Conservation (phyloP, 179 eudicot species). For the Amaranthus tricolor region DNA sequence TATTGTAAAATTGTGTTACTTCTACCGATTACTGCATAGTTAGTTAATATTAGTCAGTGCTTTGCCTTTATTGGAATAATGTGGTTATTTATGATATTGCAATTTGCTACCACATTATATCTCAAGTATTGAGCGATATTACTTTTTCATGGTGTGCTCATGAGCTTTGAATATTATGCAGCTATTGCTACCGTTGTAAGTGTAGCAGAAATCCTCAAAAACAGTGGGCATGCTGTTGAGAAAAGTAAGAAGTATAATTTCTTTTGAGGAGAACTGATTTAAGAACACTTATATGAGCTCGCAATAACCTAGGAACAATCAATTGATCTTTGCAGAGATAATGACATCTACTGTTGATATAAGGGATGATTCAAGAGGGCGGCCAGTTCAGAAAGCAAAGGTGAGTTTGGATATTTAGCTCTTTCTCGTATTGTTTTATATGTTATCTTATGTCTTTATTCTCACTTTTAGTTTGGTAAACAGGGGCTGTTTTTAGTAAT, state of each 20-base stretch:
- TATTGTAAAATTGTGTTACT: too few species aligned
- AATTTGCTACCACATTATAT: background rate
- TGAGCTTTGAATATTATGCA: conserved; percentile 32
- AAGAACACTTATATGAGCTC: background rate
- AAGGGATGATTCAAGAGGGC: conserved; percentile 73
- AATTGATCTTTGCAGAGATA: conserved; percentile 28
- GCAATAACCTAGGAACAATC: background rate
- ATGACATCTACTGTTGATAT: conserved; percentile 47
- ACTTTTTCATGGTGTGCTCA: too few species aligned
- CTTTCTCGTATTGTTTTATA: conserved; percentile 2
- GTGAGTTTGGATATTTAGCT: conserved; percentile 29
- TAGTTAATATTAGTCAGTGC: too few species aligned
- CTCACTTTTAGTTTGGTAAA: background rate
- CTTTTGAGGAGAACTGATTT: background rate
- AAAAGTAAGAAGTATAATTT: conserved; percentile 49
- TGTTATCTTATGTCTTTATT: background rate
- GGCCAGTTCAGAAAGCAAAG: conserved; percentile 81
- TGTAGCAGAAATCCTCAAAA: conserved; percentile 72
- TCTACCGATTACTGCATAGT: too few species aligned
- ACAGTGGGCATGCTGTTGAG: conserved; percentile 75
- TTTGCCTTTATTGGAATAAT: too few species aligned
- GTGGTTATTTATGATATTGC: background rate
- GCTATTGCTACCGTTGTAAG: conserved; percentile 83
- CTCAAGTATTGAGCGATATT: too few species aligned
- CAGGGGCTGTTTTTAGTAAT: background rate